phyloP scores from a whole-genome alignment of 2,329 filamentous ascomycete species.

The Phialophora verrucosa region DNA sequence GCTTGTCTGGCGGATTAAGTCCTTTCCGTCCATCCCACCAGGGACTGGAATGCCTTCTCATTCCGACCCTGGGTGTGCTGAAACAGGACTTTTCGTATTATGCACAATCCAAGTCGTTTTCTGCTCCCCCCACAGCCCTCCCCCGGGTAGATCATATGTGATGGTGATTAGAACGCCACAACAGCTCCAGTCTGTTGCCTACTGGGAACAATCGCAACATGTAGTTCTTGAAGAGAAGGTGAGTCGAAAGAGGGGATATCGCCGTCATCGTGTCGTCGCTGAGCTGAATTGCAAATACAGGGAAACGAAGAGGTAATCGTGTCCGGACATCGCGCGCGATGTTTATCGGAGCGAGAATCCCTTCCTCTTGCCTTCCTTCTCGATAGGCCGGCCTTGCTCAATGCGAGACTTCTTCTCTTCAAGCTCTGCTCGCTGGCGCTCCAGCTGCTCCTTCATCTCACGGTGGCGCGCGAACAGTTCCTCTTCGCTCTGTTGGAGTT shows the following conservation, averaged over 20 bases:
- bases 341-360: slow-evolving; percentile 95
- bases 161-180: slow-evolving; percentile 33
- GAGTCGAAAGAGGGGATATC: slow-evolving; percentile 28
- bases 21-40: slow-evolving; percentile 12
- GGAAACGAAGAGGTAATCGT: slow-evolving; percentile 34
- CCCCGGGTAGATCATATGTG: slow-evolving; percentile 28
- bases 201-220: slow-evolving; percentile 27
- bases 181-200: slow-evolving; percentile 39
- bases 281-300: slow-evolving; percentile 40
- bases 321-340: slow-evolving; percentile 25
- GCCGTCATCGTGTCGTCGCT: slow-evolving; percentile 42
- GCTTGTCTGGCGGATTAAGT: slow-evolving; percentile 23
- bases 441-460: slow-evolving; percentile 99
- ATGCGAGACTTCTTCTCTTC: slow-evolving; percentile 98
- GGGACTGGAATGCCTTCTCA: slow-evolving; percentile 7
- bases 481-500: slow-evolving; percentile 98
- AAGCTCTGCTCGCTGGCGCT: slow-evolving; percentile 89
- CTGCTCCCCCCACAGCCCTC: slow-evolving; percentile 16
- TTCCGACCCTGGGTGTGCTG: slow-evolving; percentile 15
- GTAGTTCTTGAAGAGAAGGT: slow-evolving; percentile 28
- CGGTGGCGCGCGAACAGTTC: slow-evolving; percentile 97
- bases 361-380: slow-evolving; percentile 99
- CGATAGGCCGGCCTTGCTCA: slow-evolving; percentile 92
- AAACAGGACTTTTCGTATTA: slow-evolving; percentile 31
- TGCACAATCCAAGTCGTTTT: slow-evolving; percentile 37